Percentiles rank a stretch among this genome's conserved stretches.
These are phyloP conservation scores for Apocynum venetum DNA, from an alignment of 257 asterid species.

Conservation along the genomic window DNA sequence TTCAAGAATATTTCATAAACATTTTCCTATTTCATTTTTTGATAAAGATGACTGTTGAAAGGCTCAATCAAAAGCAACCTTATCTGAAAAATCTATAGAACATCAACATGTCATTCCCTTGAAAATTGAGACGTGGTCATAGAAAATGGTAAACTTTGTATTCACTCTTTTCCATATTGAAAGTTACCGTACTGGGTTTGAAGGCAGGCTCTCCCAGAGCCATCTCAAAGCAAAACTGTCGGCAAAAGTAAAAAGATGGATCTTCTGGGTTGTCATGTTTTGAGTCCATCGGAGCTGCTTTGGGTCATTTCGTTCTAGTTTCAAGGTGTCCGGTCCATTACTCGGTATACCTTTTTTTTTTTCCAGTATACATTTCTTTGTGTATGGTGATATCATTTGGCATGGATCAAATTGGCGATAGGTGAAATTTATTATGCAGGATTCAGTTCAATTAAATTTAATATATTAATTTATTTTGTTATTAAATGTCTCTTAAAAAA, in stretches of 20 bases:
- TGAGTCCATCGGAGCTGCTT: neutral
- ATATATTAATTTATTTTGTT: too few relatives aligned
- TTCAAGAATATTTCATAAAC: neutral
- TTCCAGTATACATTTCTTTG: neutral
- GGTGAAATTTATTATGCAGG: too few relatives aligned
- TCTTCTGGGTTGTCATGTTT: too few relatives aligned
- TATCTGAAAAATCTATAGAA: neutral
- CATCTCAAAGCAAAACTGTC: neutral
- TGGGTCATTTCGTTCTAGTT: neutral
- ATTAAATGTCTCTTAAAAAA: too few relatives aligned
- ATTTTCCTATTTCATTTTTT: neutral
- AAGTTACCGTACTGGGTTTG: too few relatives aligned
- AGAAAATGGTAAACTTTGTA: too few relatives aligned
- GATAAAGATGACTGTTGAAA: neutral
- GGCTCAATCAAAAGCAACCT: neutral
- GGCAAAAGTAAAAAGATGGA: neutral
- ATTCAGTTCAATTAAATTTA: too few relatives aligned
- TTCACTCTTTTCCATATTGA: too few relatives aligned
- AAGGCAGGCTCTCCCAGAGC: neutral
- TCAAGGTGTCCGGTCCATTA: neutral
- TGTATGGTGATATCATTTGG: neutral
- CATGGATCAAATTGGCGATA: neutral
- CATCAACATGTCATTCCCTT: too few relatives aligned
- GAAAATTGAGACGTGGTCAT: too few relatives aligned
- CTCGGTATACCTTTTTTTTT: too few relatives aligned